Evolutionary conservation across 768 basidiomycete species (phyloP).

Genomic region (Austroboletus eburneus): DNA sequence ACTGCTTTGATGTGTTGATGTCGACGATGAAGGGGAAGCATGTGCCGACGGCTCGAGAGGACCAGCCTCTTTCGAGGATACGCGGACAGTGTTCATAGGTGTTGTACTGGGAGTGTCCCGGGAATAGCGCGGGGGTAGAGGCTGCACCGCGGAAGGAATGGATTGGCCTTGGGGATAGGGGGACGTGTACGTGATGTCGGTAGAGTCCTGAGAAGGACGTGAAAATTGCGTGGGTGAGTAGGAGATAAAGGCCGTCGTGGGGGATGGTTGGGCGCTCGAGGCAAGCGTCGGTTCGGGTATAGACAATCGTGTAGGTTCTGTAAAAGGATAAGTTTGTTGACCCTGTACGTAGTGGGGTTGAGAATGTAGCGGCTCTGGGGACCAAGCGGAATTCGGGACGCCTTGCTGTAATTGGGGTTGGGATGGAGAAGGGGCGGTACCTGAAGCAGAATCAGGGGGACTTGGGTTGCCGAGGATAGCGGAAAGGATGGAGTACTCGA

Average conservation of each 20-base stretch:
- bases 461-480: constrained; percentile 83
- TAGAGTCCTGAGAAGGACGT: constrained; percentile 25
- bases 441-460: constrained; percentile 34
- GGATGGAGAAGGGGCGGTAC: constrained; percentile 25
- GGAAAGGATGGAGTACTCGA: constrained; percentile 93
- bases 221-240: constrained; percentile 34
- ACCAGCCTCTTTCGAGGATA: constrained; percentile 26
- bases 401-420: constrained; percentile 21
- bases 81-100: constrained; percentile 31
- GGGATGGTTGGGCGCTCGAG: constrained; percentile 23
- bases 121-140: constrained; percentile 43
- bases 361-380: constrained; percentile 31
- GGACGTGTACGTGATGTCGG: constrained; percentile 38
- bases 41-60: constrained; percentile 29
- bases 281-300: constrained; percentile 32
- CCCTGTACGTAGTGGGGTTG: constrained; percentile 34
- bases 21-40: constrained; percentile 41
- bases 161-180: constrained; percentile 24
- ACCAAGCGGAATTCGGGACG: constrained; percentile 35
- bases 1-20: constrained; percentile 38
- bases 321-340: constrained; percentile 20
- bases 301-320: constrained; percentile 29
- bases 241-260: constrained; percentile 28
- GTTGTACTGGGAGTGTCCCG: constrained; percentile 43
- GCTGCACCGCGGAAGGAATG: constrained; percentile 20